Conservation (phyloP, 345 rosid species). For the Barbarea vulgaris region DNA sequence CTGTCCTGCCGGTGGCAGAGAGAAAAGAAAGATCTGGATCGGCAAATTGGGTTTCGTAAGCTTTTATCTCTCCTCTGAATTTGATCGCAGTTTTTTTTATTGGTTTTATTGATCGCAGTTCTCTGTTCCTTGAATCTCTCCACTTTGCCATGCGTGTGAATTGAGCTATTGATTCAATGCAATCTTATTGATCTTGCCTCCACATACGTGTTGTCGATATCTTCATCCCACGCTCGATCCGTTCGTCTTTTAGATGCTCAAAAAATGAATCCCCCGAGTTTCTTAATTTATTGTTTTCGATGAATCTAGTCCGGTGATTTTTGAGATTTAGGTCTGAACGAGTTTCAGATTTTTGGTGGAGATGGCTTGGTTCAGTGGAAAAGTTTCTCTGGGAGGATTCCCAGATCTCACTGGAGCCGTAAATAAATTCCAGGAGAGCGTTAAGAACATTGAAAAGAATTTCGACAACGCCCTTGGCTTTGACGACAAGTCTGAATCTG, state of each 20-base stretch:
- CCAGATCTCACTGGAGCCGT: conserved; percentile 99
- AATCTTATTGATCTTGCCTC: neutral
- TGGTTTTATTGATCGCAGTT: neutral
- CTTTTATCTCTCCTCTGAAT: neutral
- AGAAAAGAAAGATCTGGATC: neutral
- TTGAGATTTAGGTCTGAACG: conserved; percentile 33
- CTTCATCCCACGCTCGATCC: neutral
- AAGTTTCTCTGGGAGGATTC: conserved; percentile 80
- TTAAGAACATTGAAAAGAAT: conserved; percentile 97
- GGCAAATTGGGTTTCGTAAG: neutral
- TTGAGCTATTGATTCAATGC: neutral
- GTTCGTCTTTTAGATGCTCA: conserved; percentile 9
- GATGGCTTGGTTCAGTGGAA: conserved; percentile 99
- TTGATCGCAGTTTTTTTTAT: neutral
- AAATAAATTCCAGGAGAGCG: conserved; percentile 97
- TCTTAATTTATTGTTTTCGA: conserved; percentile 6
- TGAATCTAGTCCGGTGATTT: conserved; percentile 39
- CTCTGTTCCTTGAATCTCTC: neutral
- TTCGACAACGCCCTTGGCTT: conserved; percentile 94
- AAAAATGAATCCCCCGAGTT: neutral
- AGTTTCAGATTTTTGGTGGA: conserved; percentile 21
- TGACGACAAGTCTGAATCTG: conserved; percentile 65
- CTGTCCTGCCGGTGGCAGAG: conserved; percentile 9
- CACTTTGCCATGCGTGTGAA: neutral
- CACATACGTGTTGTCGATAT: neutral